Evolutionary conservation across 225 moss, liverwort and hornwort genomes (phyloP).

Genomic region (Sphagnum contortum): DNA sequence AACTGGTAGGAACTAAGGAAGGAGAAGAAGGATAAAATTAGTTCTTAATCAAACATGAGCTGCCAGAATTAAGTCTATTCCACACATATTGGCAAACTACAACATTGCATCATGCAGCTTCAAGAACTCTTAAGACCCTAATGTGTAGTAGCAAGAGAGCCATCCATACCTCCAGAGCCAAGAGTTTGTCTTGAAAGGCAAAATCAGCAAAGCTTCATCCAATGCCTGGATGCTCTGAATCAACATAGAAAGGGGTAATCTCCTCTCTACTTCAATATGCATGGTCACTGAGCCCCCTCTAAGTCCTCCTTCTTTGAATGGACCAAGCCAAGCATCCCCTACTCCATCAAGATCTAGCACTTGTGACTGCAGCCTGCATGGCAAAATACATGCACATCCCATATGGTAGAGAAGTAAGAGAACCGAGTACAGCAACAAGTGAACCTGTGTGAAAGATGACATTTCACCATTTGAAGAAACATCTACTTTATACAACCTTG

Average conservation of each 20-base stretch:
- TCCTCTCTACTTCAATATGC: slow-evolving; percentile 74
- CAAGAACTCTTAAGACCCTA: no score
- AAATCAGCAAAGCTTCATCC: slow-evolving; percentile 49
- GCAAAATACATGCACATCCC: neutral
- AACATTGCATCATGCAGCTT: no score
- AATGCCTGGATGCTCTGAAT: slow-evolving; percentile 67
- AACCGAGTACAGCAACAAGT: no score
- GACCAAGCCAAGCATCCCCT: slow-evolving; percentile 64
- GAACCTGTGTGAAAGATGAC: no score
- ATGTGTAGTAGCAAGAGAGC: no score
- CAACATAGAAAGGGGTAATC: slow-evolving; percentile 61
- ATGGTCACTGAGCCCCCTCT: slow-evolving; percentile 79
- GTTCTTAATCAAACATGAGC: no score
- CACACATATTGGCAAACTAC: no score
- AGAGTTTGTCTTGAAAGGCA: slow-evolving; percentile 76
- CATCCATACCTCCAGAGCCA: slow-evolving; percentile 70
- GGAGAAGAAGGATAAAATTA: no score
- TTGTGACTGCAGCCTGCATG: slow-evolving; percentile 49
- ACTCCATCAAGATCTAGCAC: slow-evolving; percentile 72
- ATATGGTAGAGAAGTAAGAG: neutral
- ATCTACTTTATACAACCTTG: no score
- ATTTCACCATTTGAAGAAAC: no score
- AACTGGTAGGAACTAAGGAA: no score
- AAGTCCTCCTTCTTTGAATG: slow-evolving; percentile 65
- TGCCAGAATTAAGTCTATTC: no score